Percentiles rank a stretch among this genome's conserved stretches.
Evolutionary conservation across 192 early-diverging fungal genomes (phyloP).

Genomic region (Phycomyces blakesleeanus): DNA sequence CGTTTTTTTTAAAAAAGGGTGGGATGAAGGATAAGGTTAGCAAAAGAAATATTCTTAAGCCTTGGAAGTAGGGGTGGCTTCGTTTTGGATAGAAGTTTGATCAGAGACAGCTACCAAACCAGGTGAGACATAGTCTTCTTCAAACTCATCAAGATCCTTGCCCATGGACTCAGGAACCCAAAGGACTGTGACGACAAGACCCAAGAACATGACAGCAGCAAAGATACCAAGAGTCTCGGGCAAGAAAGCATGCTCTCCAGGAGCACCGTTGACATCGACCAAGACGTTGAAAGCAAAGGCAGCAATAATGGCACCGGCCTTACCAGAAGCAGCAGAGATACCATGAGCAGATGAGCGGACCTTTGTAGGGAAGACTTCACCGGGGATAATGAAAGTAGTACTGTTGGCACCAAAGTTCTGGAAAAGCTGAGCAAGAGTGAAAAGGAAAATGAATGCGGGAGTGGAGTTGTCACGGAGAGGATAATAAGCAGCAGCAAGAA

Average conservation of each 20-base stretch:
- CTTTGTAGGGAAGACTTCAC: constrained; percentile 70
- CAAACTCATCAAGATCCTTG: constrained; percentile 69
- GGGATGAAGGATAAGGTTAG: too few relatives aligned
- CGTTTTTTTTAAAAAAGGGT: too few relatives aligned
- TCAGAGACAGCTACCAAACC: constrained; percentile 8
- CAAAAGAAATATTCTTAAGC: too few relatives aligned
- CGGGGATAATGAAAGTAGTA: constrained; percentile 80
- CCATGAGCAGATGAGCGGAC: constrained; percentile 76
- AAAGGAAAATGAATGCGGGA: constrained; percentile 45
- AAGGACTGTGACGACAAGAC: constrained; percentile 56
- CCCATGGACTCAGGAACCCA: constrained; percentile 72
- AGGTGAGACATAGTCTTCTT: constrained; percentile 28
- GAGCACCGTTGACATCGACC: constrained; percentile 42
- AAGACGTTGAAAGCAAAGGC: constrained; percentile 57
- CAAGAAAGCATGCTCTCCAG: constrained; percentile 47
- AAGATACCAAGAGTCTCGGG: constrained; percentile 54
- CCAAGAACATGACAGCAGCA: constrained; percentile 50
- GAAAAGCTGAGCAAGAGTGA: constrained; percentile 57
- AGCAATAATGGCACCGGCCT: constrained; percentile 68
- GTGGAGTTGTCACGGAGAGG: constrained; percentile 51
- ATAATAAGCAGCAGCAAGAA: constrained; percentile 64
- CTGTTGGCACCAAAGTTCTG: constrained; percentile 82
- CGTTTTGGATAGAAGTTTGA: too few relatives aligned
- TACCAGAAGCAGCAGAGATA: constrained; percentile 74
- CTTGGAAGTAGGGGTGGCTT: too few relatives aligned